Base-by-base conservation (phyloP, 352 stramenopile species). In the Phytophthora constricta region DNA sequence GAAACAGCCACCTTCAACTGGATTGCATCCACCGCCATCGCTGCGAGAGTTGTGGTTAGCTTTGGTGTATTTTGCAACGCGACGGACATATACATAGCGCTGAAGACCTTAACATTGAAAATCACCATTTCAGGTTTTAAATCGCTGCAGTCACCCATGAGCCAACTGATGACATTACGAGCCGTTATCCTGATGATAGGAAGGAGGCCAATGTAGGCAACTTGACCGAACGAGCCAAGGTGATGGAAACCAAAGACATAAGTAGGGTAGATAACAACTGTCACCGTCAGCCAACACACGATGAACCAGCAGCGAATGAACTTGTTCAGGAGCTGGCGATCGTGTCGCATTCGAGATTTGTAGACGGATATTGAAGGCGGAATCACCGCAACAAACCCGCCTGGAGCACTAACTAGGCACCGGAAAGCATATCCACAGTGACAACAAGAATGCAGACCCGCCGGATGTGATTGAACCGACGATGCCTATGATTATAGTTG, bases 21-120 rank as follows among this genome's bases (percentile, higher is more conserved):
- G 11, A 56, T 19, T 2, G 43, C 16, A 56, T 45, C 48, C 48
- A 45, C 28, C 17, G 27, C 48, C 10, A 55, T 26, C 27, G 20
- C 28, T 2, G 49, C 27, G 8, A 45, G 4, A 10, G 49, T 56
- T 1, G 49, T 45, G 1, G 49, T 20, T 1, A 56, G 13, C 22
- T 56, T 56, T 5, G 28, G 27, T 19, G 31, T 42, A 19, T 45
- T 56, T 13, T 45, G 49, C 49, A 56, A 20, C n/a, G 49, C 49
- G n/a, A 56, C 49, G 2, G 49, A 56, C 26, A 56, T 56, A 28
- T 45, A 45, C n/a, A 56, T n/a, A 1, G 49, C 31, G 14, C n/a
- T 28, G 48, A 26, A 55, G n/a, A 56, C 49, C 49, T 56, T 28
- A 31, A 56, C 22, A 13, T 56, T 56, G 19, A 45, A 56, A n/a